Conservation (phyloP, 495 filamentous ascomycete species). For the Talaromyces stipitatus region DNA sequence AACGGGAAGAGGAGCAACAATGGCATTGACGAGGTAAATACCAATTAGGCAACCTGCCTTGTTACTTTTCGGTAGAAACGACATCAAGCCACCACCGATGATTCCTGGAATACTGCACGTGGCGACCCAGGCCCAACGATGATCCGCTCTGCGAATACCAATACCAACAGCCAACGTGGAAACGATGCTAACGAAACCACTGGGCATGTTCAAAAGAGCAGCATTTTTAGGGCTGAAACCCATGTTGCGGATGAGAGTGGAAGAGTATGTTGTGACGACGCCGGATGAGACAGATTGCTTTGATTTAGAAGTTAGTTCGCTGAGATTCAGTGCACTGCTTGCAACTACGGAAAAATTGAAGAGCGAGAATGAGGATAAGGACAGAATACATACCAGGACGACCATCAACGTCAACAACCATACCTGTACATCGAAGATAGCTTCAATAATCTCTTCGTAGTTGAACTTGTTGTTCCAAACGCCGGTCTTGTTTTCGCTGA, state of each 20-base stretch:
- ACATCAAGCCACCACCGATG: slow-evolving; percentile 52
- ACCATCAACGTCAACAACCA: slow-evolving; percentile 32
- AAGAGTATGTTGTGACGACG: slow-evolving; percentile 54
- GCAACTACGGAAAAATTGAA: neutral
- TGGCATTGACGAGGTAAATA: slow-evolving; percentile 56
- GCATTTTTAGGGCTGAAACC: slow-evolving; percentile 47
- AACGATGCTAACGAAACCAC: slow-evolving; percentile 48
- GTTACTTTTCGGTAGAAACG: slow-evolving; percentile 43
- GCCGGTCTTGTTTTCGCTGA: slow-evolving; percentile 51
- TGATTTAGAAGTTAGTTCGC: slow-evolving; percentile 13
- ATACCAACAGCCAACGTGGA: slow-evolving; percentile 48
- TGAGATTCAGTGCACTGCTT: neutral
- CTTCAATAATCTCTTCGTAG: slow-evolving; percentile 23
- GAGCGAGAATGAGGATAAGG: neutral
- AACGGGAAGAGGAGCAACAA: slow-evolving; percentile 32
- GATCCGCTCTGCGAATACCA: slow-evolving; percentile 30
- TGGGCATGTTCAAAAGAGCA: slow-evolving; percentile 58
- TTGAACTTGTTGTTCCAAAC: slow-evolving; percentile 39
- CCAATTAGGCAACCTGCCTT: slow-evolving; percentile 49
- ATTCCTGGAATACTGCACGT: slow-evolving; percentile 39
- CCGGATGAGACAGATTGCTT: slow-evolving; percentile 47
- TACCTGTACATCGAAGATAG: slow-evolving; percentile 25
- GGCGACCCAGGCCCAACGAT: slow-evolving; percentile 45
- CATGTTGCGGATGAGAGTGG: slow-evolving; percentile 50
- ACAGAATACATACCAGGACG: slow-evolving; percentile 13